phyloP scores from a whole-genome alignment of 2,329 filamentous ascomycete genomes.

The Aspergillus proliferans region DNA sequence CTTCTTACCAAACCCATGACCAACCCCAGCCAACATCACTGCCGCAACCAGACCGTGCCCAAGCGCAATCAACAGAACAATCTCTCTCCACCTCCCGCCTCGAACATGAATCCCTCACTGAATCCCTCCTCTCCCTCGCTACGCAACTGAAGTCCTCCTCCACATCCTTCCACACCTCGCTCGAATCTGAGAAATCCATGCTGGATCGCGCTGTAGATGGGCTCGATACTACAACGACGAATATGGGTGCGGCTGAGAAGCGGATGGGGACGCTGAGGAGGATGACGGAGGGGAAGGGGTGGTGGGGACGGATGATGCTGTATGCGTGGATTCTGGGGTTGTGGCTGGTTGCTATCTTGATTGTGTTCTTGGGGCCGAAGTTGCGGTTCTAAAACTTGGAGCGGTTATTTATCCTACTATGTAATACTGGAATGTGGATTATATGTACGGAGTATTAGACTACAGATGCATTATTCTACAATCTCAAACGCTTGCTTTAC shows the following conservation, averaged over 20 bases:
- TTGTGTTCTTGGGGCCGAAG: conserved; percentile 85
- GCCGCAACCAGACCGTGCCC: conserved; percentile 9
- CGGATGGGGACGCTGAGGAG: conserved; percentile 69
- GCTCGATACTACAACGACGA: conserved; percentile 67
- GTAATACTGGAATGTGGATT: background rate
- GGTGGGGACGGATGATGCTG: conserved; percentile 76
- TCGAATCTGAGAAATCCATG: conserved; percentile 70
- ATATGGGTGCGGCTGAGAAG: conserved; percentile 69
- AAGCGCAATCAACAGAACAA: conserved; percentile 53
- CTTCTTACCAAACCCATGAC: too few relatives aligned
- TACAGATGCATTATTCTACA: conserved; percentile 13
- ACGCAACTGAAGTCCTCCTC: conserved; percentile 69
- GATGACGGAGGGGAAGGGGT: conserved; percentile 84
- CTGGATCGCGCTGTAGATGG: conserved; percentile 65
- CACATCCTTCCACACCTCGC: conserved; percentile 61
- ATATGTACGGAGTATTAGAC: background rate
- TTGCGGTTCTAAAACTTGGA: conserved; percentile 59
- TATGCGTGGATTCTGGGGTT: conserved; percentile 79
- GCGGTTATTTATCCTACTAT: background rate
- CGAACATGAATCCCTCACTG: conserved; percentile 77
- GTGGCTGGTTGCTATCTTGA: conserved; percentile 67
- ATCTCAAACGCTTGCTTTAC: conserved; percentile 20
- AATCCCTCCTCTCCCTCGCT: conserved; percentile 75
- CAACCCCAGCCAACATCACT: conserved; percentile 5
- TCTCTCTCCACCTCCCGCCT: conserved; percentile 68